Evolutionary conservation across 2,329 filamentous ascomycete genomes (phyloP).

Genomic region (Juglanconis sp.): DNA sequence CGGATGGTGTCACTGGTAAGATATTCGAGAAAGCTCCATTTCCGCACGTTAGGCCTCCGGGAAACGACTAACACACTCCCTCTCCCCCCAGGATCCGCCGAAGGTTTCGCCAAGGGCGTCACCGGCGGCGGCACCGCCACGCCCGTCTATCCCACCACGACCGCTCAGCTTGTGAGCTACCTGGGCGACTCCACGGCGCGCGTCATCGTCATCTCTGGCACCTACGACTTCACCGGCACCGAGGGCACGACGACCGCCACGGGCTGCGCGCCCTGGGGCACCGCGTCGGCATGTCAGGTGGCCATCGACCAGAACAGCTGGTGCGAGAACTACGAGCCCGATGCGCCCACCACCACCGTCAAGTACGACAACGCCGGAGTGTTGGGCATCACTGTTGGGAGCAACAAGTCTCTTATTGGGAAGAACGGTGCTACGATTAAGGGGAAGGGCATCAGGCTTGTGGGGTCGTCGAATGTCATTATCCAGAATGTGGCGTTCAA

Average conservation of each 20-base stretch:
- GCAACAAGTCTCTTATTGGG: conserved; percentile 58
- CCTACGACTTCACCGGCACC: conserved; percentile 52
- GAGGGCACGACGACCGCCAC: conserved; percentile 50
- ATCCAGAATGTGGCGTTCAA: conserved; percentile 58
- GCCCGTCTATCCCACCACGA: conserved; percentile 51
- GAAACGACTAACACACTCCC: neutral
- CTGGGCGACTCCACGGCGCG: conserved; percentile 51
- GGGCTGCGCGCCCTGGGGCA: conserved; percentile 59
- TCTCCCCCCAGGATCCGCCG: conserved; percentile 30
- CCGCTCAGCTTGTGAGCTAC: conserved; percentile 55
- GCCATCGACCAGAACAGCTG: conserved; percentile 59
- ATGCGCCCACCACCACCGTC: conserved; percentile 39
- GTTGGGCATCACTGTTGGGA: conserved; percentile 48
- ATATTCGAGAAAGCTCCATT: neutral
- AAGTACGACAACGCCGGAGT: conserved; percentile 50
- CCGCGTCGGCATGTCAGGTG: conserved; percentile 49
- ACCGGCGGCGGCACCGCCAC: conserved; percentile 58
- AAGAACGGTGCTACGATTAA: conserved; percentile 50
- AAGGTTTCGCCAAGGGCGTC: conserved; percentile 47
- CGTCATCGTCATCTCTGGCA: conserved; percentile 56
- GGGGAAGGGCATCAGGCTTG: conserved; percentile 53
- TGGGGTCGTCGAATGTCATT: conserved; percentile 53
- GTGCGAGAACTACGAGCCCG: conserved; percentile 57
- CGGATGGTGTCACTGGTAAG: conserved; percentile 8
- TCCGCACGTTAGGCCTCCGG: neutral